Conservation (phyloP, 306 rosid species). For the Lathyrus tuberosus region DNA sequence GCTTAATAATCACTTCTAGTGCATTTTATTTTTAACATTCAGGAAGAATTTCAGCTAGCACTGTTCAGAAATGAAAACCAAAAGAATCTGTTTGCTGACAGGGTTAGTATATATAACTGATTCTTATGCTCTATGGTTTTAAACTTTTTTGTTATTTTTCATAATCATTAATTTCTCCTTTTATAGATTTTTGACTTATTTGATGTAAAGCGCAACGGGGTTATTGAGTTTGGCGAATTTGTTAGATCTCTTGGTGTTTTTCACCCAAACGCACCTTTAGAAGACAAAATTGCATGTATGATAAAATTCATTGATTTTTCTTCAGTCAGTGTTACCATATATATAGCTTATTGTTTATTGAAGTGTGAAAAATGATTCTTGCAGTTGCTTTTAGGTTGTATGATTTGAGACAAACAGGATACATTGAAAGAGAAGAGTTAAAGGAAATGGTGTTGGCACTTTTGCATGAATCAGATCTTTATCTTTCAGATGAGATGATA, state of each 20-base stretch:
- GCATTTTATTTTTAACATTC: constrained; percentile 19
- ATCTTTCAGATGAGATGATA: constrained; percentile 73
- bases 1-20: constrained; percentile 14
- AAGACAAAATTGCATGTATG: constrained; percentile 76
- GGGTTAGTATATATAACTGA: constrained; percentile 52
- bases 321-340: no score
- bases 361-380: constrained; percentile 37
- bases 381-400: constrained; percentile 90
- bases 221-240: constrained; percentile 85
- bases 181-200: constrained; percentile 76
- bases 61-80: constrained; percentile 67
- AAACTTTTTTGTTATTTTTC: constrained; percentile 12
- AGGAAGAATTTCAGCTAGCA: constrained; percentile 98
- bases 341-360: constrained; percentile 30
- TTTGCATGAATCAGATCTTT: constrained; percentile 76
- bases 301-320: neutral
- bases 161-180: constrained; percentile 23
- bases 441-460: constrained; percentile 90
- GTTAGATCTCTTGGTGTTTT: constrained; percentile 79
- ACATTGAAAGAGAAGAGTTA: constrained; percentile 82
- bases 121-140: constrained; percentile 16
- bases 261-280: constrained; percentile 74
- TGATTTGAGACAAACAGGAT: constrained; percentile 83
- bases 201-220: constrained; percentile 79
- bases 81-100: constrained; percentile 78